Conservation (phyloP, 192 early-diverging fungal genomes). For the Glomus cerebriforme region DNA sequence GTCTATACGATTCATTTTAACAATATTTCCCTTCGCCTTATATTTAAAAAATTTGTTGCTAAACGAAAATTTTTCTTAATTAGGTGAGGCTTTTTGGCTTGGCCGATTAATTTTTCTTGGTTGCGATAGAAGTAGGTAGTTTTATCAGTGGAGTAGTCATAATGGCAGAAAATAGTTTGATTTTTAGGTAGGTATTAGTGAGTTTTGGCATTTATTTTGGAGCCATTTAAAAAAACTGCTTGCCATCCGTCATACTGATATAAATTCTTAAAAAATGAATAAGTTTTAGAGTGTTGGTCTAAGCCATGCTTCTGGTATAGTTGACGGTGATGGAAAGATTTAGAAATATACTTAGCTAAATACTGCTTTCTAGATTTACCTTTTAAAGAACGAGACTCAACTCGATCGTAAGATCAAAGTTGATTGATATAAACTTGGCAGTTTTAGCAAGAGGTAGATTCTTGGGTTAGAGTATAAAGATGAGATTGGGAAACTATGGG, state of each 20-base stretch:
- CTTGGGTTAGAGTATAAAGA: neutral
- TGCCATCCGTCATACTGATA: neutral
- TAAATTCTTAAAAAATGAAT: neutral
- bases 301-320: neutral
- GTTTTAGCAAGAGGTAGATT: neutral
- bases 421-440: neutral
- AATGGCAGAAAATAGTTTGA: slow-evolving; percentile 5
- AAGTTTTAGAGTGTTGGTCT: neutral
- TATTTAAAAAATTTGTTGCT: neutral
- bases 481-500: neutral
- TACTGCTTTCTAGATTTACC: neutral
- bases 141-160: neutral
- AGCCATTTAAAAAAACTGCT: neutral
- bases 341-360: neutral
- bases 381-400: neutral
- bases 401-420: neutral
- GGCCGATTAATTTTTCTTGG: neutral
- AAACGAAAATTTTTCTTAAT: neutral
- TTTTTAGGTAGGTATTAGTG: neutral
- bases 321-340: neutral
- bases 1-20: no score
- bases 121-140: slow-evolving; percentile 3
- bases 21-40: no score
- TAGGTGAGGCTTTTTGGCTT: neutral
- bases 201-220: neutral